These are phyloP conservation scores for Podaxis sp. DNA, from an alignment of 768 basidiomycete species.

Conservation along the genomic window DNA sequence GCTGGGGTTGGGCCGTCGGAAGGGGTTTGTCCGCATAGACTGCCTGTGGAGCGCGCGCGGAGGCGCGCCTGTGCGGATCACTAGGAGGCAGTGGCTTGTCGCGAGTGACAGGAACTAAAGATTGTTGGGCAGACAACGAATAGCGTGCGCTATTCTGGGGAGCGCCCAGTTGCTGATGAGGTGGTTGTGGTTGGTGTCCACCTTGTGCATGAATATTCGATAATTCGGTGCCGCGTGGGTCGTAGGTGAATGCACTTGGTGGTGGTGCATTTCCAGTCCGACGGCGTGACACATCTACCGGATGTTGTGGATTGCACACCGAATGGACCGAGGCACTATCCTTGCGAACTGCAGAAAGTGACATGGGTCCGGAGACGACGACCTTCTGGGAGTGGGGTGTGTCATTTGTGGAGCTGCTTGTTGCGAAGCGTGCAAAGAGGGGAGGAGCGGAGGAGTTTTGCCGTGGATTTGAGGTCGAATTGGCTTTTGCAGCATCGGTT, in stretches of 20 bases:
- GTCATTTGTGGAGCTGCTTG: slow-evolving; percentile 21
- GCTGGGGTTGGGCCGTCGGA: background rate
- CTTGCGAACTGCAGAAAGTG: slow-evolving; percentile 29
- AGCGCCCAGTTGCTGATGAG: background rate
- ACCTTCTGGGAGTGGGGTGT: slow-evolving; percentile 18
- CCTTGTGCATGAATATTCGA: background rate
- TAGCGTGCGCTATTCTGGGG: background rate
- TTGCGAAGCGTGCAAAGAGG: slow-evolving; percentile 42
- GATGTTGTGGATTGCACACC: background rate
- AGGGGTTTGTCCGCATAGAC: background rate
- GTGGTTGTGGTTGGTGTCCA: background rate
- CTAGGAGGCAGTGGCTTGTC: slow-evolving; percentile 28
- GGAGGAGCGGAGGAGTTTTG: slow-evolving; percentile 33
- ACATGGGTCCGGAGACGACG: slow-evolving; percentile 39
- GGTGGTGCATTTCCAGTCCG: background rate
- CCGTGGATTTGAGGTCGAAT: slow-evolving; percentile 17
- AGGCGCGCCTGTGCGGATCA: slow-evolving; percentile 15
- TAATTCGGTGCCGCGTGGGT: background rate
- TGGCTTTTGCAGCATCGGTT: slow-evolving; percentile 24
- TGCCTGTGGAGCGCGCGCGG: slow-evolving; percentile 16
- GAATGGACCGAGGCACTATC: slow-evolving; percentile 15
- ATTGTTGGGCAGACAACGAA: slow-evolving; percentile 13
- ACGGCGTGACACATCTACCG: background rate
- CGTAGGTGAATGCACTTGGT: background rate
- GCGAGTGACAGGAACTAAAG: slow-evolving; percentile 19